Evolutionary conservation across 2,329 filamentous ascomycete genomes (phyloP), one percentile per base, ranked within the genome.

Genomic region (Aspergillus intermedius): DNA sequence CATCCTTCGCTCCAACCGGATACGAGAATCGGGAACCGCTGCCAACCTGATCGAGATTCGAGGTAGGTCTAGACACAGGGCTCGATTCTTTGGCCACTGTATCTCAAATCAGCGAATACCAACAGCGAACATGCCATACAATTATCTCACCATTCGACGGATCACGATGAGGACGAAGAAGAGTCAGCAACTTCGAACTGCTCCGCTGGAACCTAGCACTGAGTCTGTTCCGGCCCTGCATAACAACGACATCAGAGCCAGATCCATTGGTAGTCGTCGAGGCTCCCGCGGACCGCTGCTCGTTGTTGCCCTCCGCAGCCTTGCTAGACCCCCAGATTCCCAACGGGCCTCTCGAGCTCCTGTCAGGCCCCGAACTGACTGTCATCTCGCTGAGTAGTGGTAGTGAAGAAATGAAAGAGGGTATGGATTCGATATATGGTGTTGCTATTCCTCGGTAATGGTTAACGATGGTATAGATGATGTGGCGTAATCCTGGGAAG

Each of bases 131-230:
- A 25, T 6, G 13, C 2, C 5, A 10, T 12, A 9, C 10, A 12
- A 39, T 4, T 9, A 25, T 39, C 57, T 17, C 50, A 68, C 66
- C 55, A 15, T 56, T 60, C 3, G 54, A 59, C 13, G 60, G 60
- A 28, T 41, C 56, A 21, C 63, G 59, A 25, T 8, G 37, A 40
- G 68, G 45, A 9, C 63, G 64, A 23, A 72, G 50, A 46, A 70
- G 60, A 2, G 65, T 66, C 41, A 72, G 45, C 21, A 72, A 46
- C 42, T 61, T 69, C 9, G 67, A 69, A 34, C 68, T 62, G 48
- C 64, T 68, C 41, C 60, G 59, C 17, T 59, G 64, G n/a, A 71
- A 47, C 25, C 63, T 61, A 21, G 51, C 48, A 35, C 58, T 63
- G 7, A 71, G 56, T 23, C 59, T 60, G 42, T 52, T 63, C 21